Evolutionary conservation across 2,329 filamentous ascomycete genomes (phyloP), one percentile per base, ranked within the genome.

Genomic region (Fusarium mexicanum): DNA sequence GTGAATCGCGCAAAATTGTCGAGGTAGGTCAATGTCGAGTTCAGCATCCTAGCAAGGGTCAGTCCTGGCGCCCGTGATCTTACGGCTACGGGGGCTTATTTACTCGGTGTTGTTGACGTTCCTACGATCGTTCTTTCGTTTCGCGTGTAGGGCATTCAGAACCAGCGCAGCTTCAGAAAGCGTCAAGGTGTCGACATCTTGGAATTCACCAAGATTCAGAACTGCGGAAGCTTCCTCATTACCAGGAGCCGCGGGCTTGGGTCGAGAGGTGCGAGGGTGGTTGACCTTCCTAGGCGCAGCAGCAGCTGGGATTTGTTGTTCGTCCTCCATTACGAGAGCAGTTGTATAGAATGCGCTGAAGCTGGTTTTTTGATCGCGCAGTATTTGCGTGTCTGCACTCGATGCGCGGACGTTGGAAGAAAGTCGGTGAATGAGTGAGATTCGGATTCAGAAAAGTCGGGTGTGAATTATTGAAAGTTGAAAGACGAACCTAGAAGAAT

Each of bases 1-100:
- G 98, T 97, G 89, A 98, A 98, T 41, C 96, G 93, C 24, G 95
- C 93, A 84, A 99, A 99, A 72, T 95, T 91, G 79, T 98, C 95
- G 61, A 98, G 91, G 84, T 99, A 98, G 80, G 95, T 94, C 75
- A 95, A 89, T 33, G 96, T 98, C 83, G 97, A 95, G 72, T 90
- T 91, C 64, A 98, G 88, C 83, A 95, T 95, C 80, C 91, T 93
- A 61, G 58, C 26, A 18, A 67, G 26, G 44, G 69, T 73, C 61
- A 75, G 67, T 62, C 53, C 64, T 47, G 47, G 22, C 31, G 31
- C 31, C 46, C 31, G 31, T 29, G 12, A 43, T 33, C 37, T n/a
- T 10, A 12, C 6, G 48, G 44, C n/a, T 22, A 37, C 16, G 17
- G 47, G 20, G 53, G 43, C 20, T 35, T 48, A 40, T 86, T 81